Conservation (phyloP, 331 rosid genomes). For the Pyrus hybrid region DNA sequence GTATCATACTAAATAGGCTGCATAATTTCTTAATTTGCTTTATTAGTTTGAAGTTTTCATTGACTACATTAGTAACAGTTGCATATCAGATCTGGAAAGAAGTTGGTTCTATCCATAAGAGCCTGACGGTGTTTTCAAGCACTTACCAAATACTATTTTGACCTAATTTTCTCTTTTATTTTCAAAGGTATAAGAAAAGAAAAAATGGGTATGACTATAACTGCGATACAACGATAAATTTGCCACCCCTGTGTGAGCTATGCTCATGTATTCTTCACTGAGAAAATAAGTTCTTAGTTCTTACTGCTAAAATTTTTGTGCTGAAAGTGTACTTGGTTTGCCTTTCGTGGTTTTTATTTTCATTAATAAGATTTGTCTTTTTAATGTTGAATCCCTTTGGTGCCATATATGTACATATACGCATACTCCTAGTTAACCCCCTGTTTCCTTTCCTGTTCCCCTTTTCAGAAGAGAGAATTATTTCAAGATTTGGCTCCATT, state of each 20-base stretch:
- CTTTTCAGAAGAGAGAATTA: slow-evolving; percentile 47
- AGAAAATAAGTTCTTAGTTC: background rate
- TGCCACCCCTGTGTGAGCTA: background rate
- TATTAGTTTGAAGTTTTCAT: background rate
- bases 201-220: background rate
- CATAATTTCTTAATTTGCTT: background rate
- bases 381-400: slow-evolving; percentile 41
- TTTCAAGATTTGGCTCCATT: slow-evolving; percentile 62
- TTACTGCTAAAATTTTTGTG: background rate
- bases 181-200: background rate
- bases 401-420: slow-evolving; percentile 18
- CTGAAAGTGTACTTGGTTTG: background rate
- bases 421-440: background rate
- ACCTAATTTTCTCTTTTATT: background rate
- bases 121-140: background rate
- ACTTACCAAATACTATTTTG: background rate
- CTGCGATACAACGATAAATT: background rate
- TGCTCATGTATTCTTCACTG: background rate
- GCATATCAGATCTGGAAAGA: background rate
- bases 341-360: background rate
- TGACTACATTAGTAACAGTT: background rate
- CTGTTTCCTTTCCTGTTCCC: slow-evolving; percentile 4
- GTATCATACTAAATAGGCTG: background rate
- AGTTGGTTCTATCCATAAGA: background rate
- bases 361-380: slow-evolving; percentile 15